These are phyloP conservation scores for Mycena venus DNA, from an alignment of 768 basidiomycete species.

Conservation along the genomic window DNA sequence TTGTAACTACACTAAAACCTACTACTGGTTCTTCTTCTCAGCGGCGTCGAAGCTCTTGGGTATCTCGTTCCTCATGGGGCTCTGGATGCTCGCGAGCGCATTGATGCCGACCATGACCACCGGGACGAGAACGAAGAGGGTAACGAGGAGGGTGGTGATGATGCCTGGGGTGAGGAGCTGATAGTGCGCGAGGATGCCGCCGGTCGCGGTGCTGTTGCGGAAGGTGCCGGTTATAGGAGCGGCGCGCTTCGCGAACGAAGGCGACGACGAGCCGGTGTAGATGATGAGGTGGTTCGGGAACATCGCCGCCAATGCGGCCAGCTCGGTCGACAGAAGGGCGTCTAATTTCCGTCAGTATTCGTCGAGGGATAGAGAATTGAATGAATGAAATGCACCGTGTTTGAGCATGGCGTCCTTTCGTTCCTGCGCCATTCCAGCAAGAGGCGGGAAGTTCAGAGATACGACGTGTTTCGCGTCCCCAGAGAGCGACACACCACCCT, in stretches of 20 bases:
- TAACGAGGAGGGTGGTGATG: conserved; percentile 74
- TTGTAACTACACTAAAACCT: conserved; percentile 32
- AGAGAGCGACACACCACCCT: conserved; percentile 50
- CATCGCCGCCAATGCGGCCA: conserved; percentile 60
- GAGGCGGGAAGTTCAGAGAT: conserved; percentile 66
- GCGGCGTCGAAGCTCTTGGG: conserved; percentile 77
- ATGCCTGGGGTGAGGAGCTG: conserved; percentile 84
- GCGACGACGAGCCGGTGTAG: conserved; percentile 65
- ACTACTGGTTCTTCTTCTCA: conserved; percentile 84
- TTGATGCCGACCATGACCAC: conserved; percentile 72
- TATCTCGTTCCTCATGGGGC: conserved; percentile 70
- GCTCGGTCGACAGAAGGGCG: conserved; percentile 59
- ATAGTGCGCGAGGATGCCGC: conserved; percentile 79
- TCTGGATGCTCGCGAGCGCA: conserved; percentile 82
- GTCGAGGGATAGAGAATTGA: neutral
- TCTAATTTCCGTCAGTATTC: conserved; percentile 49
- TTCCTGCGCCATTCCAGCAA: conserved; percentile 54
- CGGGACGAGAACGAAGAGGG: conserved; percentile 78
- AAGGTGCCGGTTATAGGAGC: conserved; percentile 32
- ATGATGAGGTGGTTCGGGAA: conserved; percentile 78
- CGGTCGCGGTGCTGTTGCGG: conserved; percentile 55
- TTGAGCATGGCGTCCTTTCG: conserved; percentile 64
- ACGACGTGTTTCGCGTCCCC: conserved; percentile 67
- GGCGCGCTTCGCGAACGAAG: conserved; percentile 54
- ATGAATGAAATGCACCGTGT: conserved; percentile 57